These are phyloP conservation scores for Claviceps pazoutovae DNA, from an alignment of 2,329 filamentous ascomycete species.

Conservation along the genomic window DNA sequence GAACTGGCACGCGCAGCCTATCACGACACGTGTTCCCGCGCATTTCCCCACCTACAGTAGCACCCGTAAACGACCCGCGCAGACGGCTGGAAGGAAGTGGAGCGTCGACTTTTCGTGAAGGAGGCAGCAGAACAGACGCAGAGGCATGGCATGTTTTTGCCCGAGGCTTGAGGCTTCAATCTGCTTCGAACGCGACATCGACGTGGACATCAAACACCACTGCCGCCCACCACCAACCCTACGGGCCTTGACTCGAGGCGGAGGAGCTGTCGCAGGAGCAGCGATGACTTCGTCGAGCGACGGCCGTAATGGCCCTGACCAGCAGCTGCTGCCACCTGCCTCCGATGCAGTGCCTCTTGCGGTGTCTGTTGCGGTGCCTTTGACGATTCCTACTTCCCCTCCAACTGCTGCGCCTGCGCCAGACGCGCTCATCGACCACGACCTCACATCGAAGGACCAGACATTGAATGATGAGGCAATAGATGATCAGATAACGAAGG, in stretches of 20 bases:
- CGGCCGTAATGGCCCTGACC: conserved; percentile 19
- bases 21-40: conserved; percentile 10
- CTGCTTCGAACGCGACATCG: not conserved
- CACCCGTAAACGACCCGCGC: too few species aligned
- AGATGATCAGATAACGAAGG: too few species aligned
- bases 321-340: not conserved
- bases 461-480: too few species aligned
- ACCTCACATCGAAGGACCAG: not conserved
- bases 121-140: not conserved
- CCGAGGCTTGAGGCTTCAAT: conserved; percentile 7
- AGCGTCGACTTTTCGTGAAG: not conserved
- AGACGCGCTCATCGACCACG: not conserved
- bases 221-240: not conserved
- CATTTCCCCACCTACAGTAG: not conserved
- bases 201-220: conserved; percentile 3
- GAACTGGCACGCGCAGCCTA: conserved; percentile 8
- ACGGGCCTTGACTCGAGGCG: conserved; percentile 22
- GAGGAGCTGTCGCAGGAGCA: conserved; percentile 42
- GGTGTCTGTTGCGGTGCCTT: not conserved
- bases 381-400: not conserved
- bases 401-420: conserved; percentile 4
- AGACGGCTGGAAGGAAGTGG: not conserved
- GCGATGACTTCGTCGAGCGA: conserved; percentile 48
- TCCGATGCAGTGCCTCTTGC: not conserved
- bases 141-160: conserved; percentile 8